These are phyloP conservation scores for Ilyonectria sp. DNA, from an alignment of 2,329 filamentous ascomycete species.

Conservation along the genomic window DNA sequence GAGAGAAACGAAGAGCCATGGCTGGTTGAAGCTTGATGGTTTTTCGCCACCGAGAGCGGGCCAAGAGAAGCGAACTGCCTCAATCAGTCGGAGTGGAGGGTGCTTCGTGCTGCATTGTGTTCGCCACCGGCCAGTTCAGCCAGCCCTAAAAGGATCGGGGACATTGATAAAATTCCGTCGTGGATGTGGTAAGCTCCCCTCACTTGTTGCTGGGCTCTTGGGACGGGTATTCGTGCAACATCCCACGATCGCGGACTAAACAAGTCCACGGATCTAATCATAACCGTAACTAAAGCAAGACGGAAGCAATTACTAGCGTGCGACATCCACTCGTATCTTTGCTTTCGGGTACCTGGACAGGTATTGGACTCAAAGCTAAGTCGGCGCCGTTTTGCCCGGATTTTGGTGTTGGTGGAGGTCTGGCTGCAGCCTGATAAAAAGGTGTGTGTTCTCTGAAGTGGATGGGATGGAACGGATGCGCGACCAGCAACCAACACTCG, in stretches of 20 bases:
- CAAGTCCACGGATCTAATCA: neutral
- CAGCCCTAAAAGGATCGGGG: neutral
- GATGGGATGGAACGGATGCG: neutral
- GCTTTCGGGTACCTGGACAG: neutral
- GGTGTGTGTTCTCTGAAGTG: neutral
- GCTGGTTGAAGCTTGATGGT: constrained; percentile 20
- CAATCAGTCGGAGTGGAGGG: neutral
- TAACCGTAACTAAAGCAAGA: constrained; percentile 1
- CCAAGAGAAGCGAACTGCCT: neutral
- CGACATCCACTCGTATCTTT: neutral
- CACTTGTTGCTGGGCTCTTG: neutral
- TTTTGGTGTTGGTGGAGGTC: neutral
- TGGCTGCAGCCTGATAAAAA: neutral
- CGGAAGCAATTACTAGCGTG: neutral
- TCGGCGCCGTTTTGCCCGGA: neutral
- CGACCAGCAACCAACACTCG: neutral
- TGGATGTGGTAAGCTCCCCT: neutral
- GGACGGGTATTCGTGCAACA: neutral
- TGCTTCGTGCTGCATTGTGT: no score
- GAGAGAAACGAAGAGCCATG: constrained; percentile 28
- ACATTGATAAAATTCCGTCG: neutral
- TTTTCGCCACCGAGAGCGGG: constrained; percentile 34
- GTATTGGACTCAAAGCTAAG: constrained; percentile 11
- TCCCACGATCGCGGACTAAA: neutral
- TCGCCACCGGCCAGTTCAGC: neutral